Evolutionary conservation across 2,329 filamentous ascomycete genomes (phyloP), one percentile per base, ranked within the genome.

Genomic region (Exophiala calicioides): DNA sequence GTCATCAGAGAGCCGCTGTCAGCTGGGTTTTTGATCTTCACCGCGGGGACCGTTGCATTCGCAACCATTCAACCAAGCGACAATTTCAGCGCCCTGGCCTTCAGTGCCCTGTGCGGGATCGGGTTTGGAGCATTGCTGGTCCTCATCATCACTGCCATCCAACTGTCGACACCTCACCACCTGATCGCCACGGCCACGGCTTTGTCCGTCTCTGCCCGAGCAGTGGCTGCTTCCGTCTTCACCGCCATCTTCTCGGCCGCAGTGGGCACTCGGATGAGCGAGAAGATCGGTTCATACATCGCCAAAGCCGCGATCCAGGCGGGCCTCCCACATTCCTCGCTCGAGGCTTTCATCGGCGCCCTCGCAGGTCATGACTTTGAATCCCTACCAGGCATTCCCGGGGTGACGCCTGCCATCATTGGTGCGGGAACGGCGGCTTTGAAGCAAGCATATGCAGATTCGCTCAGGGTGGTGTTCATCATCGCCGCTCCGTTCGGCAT

Each of bases 341-440:
- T 52, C 12, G n/a, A 31, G 7, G 31, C 38, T 18, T 48, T 52
- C 20, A 10, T 52, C 15, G 21, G 18, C 9, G 45, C 45, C 9
- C 19, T 48, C 8, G 23, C 38, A 10, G 20, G 29, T 4, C 55
- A 59, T 20, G 56, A 58, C 50, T 10, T 29, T 13, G 19, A 27
- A n/a, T 41, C 41, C 15, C 27, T 48, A 10, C 18, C 15, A 12
- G 13, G 15, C 3, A 23, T 46, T 5, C 40, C 46, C 5, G 41
- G 39, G n/a, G 31, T 46, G 15, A 33, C 33, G 8, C 50, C 50
- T 8, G 20, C 50, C 20, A 42, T 38, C n/a, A 47, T 40, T 12
- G n/a, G 12, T 29, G 16, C 16, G 12, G 38, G 29, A 24, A n/a
- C 24, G 15, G 43, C 15, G 39, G 34, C 44, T 5, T 5, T 45